Percentiles rank a stretch among this genome's conserved stretches.
Conservation (phyloP, 495 filamentous ascomycete species). For the Hypoxylon rickii region DNA sequence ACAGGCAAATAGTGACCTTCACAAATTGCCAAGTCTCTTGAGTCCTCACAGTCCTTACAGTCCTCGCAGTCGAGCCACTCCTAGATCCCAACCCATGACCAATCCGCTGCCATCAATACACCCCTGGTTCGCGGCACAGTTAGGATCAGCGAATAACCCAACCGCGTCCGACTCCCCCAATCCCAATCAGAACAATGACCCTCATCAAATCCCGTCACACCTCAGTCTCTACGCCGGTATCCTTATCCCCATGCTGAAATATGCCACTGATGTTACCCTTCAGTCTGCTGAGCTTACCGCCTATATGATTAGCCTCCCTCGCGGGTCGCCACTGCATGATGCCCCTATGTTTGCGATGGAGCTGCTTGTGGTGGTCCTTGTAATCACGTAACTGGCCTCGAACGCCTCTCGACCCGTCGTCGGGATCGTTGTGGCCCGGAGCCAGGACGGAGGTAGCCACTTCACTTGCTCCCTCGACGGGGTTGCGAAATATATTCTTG, state of each 20-base stretch:
- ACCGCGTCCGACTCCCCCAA: too few relatives aligned
- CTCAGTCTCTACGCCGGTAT: conserved; percentile 66
- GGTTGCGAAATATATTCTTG: conserved; percentile 42
- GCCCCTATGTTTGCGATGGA: conserved; percentile 66
- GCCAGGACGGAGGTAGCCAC: conserved; percentile 32
- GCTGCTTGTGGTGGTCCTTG: conserved; percentile 59
- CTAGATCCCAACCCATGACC: too few relatives aligned
- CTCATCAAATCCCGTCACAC: conserved; percentile 39
- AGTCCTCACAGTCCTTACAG: too few relatives aligned
- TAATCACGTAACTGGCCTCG: conserved; percentile 54
- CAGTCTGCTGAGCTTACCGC: conserved; percentile 59
- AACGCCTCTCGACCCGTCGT: conserved; percentile 48
- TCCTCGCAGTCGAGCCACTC: too few relatives aligned
- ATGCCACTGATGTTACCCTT: conserved; percentile 57
- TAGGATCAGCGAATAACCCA: too few relatives aligned
- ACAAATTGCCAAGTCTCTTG: too few relatives aligned
- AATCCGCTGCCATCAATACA: too few relatives aligned
- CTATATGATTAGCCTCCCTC: conserved; percentile 62
- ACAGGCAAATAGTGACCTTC: too few relatives aligned
- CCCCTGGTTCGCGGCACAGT: too few relatives aligned
- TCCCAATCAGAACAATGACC: too few relatives aligned
- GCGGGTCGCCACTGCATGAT: conserved; percentile 73
- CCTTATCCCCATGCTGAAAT: conserved; percentile 61
- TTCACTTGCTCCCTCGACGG: conserved; percentile 31
- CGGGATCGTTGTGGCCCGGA: conserved; percentile 34